Evolutionary conservation across 106 monocot species (phyloP), one percentile per base, ranked within the genome.

Genomic region (Gastrodia elata): DNA sequence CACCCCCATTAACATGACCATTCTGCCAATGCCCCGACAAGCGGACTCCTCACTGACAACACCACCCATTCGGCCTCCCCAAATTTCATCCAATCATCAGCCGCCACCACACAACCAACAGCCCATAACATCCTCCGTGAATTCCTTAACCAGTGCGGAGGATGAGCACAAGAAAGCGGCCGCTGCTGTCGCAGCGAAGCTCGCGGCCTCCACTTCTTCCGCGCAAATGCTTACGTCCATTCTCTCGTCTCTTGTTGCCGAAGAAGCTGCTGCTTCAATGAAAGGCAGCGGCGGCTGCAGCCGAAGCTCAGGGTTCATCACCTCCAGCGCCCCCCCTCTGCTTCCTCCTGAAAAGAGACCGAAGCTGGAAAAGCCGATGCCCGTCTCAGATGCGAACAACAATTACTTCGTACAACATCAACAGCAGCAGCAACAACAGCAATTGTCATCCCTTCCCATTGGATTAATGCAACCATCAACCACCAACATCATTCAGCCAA

Each of bases 141-240:
- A 44, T 38, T 79, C 74, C 73, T 38, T 70, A 14, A 83, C 73
- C 59, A 82, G 71, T 6, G 82, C 68, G 20, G 89, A 87, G 25
- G 92, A 91, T 5, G 83, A 93, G 25, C 75, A 84, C 55, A 98
- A 93, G 74, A 98, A 91, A 79, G 84, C 93, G 15, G 98, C 91
- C 35, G 98, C 98, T 32, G 97, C 82, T 20, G 83, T 98, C 15
- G 97, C 92, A 0, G 97, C 87, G 35, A 98, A 85, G 81, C 86
- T 98, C 30, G 83, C 90, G 9, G 88, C 97, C 11, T 85, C 82
- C 20, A 83, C 97, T 59, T 90, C 97, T 20, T 91, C 97, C 7
- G 92, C 84, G 5, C 81, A 98, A 71, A 79, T 98, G 80, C 87
- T 98, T 8, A 80, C 84, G 52, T 93, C 98, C 1, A 78, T 98